Evolutionary conservation across 345 rosid genomes (phyloP).

Genomic region (Populus euphratica): DNA sequence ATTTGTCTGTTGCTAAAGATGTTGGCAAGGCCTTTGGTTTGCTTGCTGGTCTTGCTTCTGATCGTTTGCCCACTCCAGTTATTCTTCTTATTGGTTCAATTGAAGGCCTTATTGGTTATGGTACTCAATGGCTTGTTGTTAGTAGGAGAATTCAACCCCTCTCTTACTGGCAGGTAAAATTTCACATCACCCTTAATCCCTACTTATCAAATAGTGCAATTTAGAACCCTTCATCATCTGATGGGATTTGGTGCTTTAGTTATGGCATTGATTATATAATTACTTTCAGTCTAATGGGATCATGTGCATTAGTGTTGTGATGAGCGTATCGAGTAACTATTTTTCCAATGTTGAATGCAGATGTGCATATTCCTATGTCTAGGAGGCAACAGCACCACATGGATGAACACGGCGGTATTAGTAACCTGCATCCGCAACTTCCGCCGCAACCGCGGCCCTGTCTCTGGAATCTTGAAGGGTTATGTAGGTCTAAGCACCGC

Average conservation of each 20-base stretch:
- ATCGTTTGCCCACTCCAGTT: conserved; percentile 57
- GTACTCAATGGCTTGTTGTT: conserved; percentile 92
- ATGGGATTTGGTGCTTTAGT: neutral
- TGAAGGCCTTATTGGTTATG: conserved; percentile 92
- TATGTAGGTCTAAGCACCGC: conserved; percentile 91
- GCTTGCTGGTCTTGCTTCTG: conserved; percentile 88
- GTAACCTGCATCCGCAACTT: conserved; percentile 90
- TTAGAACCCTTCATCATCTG: too few relatives aligned
- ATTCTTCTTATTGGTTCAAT: conserved; percentile 73
- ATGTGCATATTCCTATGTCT: conserved; percentile 78
- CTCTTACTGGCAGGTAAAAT: conserved; percentile 79
- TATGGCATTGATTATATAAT: neutral
- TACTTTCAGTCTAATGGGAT: too few relatives aligned
- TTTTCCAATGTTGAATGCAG: conserved; percentile 24
- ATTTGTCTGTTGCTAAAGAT: conserved; percentile 81
- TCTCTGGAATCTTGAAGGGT: conserved; percentile 88
- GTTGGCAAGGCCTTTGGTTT: conserved; percentile 93
- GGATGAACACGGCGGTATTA: conserved; percentile 96
- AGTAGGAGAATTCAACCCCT: conserved; percentile 59
- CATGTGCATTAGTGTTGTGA: neutral
- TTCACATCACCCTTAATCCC: neutral
- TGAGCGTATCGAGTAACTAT: neutral
- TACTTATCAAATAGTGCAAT: neutral
- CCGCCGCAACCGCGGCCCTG: conserved; percentile 82
- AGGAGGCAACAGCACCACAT: conserved; percentile 96